A percentile compares a stretch with the other conserved stretches of the same genome.
Evolutionary conservation across 305 asterid species (phyloP).

Genomic region (Fraxinus greggii): DNA sequence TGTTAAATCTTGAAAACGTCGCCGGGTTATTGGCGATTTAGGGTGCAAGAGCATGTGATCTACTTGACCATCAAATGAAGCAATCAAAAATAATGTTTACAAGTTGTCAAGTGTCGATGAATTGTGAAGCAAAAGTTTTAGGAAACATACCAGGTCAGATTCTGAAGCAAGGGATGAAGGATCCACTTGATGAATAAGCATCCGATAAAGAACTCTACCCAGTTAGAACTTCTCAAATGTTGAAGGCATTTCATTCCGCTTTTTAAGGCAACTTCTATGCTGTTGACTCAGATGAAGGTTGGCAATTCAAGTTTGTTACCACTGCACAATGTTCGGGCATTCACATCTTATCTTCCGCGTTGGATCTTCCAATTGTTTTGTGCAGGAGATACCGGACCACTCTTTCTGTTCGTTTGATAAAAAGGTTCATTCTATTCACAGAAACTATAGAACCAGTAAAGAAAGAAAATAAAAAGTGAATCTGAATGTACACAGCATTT

Average conservation of each 20-base stretch:
- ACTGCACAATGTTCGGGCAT: not conserved
- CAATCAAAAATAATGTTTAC: not conserved
- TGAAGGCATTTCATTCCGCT: not conserved
- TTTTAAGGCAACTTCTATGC: not conserved
- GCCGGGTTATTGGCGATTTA: not conserved
- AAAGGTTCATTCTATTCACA: no score
- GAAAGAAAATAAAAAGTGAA: not conserved
- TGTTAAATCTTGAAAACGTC: not conserved
- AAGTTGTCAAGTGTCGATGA: not conserved
- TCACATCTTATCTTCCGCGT: not conserved
- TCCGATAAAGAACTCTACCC: not conserved
- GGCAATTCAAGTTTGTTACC: not conserved
- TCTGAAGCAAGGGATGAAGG: not conserved
- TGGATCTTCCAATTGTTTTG: not conserved
- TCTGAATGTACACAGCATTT: conserved; percentile 15
- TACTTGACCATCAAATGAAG: not conserved
- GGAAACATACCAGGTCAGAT: not conserved
- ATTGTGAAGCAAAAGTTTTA: not conserved
- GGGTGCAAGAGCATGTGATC: not conserved
- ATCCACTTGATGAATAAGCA: not conserved
- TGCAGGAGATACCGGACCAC: not conserved
- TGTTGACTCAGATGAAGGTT: not conserved
- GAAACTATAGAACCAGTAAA: not conserved
- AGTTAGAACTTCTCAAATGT: not conserved
- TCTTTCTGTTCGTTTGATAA: not conserved